Conservation (phyloP, 225 moss, liverwort and hornwort genomes). For the Straminergon stramineum region DNA sequence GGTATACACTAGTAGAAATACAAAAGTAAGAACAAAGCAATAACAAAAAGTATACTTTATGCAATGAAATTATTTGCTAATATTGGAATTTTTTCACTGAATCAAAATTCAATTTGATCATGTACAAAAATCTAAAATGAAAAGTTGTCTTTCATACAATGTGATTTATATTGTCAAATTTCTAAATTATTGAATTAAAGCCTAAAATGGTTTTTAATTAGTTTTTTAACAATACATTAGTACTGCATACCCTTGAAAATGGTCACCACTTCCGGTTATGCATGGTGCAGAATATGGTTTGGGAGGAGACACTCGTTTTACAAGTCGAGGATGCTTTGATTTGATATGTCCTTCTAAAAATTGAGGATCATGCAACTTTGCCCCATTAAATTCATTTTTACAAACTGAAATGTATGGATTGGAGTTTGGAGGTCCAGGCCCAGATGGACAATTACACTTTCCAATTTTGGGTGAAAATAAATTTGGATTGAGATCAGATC, state of each 20-base stretch:
- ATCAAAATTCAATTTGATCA: too few species aligned
- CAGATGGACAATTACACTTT: conserved; percentile 4
- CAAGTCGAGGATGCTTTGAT: conserved; percentile 10
- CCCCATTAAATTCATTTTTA: conserved; percentile 24
- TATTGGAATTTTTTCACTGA: too few species aligned
- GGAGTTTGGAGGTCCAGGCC: not conserved
- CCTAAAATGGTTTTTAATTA: not conserved
- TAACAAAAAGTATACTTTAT: not conserved
- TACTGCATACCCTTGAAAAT: not conserved
- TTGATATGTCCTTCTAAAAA: conserved; percentile 10
- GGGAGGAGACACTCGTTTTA: not conserved
- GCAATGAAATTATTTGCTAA: too few species aligned
- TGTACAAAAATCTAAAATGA: too few species aligned
- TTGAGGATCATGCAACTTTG: conserved; percentile 11
- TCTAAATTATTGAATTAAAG: too few species aligned
- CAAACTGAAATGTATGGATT: conserved; percentile 1
- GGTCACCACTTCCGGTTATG: not conserved
- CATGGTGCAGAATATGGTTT: conserved; percentile 3
- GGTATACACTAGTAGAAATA: too few species aligned
- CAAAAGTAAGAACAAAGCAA: too few species aligned
- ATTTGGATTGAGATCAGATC: not conserved
- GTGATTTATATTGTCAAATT: too few species aligned
- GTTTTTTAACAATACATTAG: not conserved
- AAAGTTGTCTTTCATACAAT: not conserved
- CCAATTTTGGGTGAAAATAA: conserved; percentile 40